Percentiles rank a stretch among this genome's conserved stretches.
Conservation (phyloP, 2,329 filamentous ascomycete genomes). For the Septoria linicola region DNA sequence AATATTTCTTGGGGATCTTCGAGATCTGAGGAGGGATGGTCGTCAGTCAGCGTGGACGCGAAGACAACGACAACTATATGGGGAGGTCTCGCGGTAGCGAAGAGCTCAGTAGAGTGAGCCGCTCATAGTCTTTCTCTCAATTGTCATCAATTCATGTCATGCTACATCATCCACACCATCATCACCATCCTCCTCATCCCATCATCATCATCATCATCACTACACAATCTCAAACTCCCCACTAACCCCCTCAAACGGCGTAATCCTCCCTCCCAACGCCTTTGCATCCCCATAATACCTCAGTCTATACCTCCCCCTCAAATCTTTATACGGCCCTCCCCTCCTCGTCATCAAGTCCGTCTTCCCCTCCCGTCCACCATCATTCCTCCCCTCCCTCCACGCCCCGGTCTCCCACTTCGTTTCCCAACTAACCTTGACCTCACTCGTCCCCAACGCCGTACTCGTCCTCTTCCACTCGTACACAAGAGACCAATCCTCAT, state of each 20-base stretch:
- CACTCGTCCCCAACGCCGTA: slow-evolving; percentile 68
- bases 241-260: slow-evolving; percentile 68
- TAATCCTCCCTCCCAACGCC: slow-evolving; percentile 60
- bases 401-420: slow-evolving; percentile 54
- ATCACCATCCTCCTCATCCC: too few species aligned
- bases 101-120: too few species aligned
- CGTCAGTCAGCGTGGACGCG: too few species aligned
- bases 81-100: too few species aligned
- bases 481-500: slow-evolving; percentile 79
- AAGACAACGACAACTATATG: too few species aligned
- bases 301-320: slow-evolving; percentile 69
- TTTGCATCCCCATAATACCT: slow-evolving; percentile 85
- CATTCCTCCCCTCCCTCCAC: slow-evolving; percentile 22
- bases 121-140: too few species aligned
- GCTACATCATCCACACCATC: too few species aligned
- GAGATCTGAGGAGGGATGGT: too few species aligned
- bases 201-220: slow-evolving; percentile 1
- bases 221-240: slow-evolving; percentile 50
- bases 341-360: slow-evolving; percentile 32
- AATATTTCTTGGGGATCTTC: too few species aligned
- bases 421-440: slow-evolving; percentile 80
- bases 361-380: not conserved
- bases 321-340: slow-evolving; percentile 33
- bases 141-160: too few species aligned
- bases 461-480: slow-evolving; percentile 77